Evolutionary conservation across 1,284 basidiomycete genomes (phyloP).

Genomic region (Melanopsichium pennsylvanicum): DNA sequence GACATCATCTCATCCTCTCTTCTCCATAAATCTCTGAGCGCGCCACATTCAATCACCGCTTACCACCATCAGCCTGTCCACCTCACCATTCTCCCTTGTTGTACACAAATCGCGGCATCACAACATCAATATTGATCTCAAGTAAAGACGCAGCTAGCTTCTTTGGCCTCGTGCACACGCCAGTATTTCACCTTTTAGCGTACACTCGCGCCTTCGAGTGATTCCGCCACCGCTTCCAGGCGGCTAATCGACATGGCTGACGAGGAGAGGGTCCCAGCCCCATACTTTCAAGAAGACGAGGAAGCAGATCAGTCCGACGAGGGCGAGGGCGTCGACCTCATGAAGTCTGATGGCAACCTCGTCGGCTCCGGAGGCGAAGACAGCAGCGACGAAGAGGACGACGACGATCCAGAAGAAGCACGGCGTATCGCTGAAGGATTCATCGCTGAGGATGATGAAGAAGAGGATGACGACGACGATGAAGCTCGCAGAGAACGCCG

Average conservation of each 20-base stretch:
- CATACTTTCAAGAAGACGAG: slow-evolving; percentile 50
- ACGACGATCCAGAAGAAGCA: slow-evolving; percentile 64
- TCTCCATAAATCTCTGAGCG: not conserved
- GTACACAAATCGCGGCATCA: not conserved
- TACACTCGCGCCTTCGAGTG: too few relatives aligned
- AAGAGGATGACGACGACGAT: slow-evolving; percentile 65
- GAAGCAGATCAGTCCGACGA: slow-evolving; percentile 47
- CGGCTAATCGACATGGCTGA: slow-evolving; percentile 24
- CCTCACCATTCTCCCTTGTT: not conserved
- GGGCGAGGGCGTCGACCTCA: slow-evolving; percentile 60
- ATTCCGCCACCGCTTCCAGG: not conserved
- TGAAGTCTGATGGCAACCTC: slow-evolving; percentile 57
- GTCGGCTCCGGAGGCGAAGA: slow-evolving; percentile 57
- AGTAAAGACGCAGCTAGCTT: not conserved
- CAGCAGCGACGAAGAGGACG: slow-evolving; percentile 61
- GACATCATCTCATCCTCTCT: not conserved
- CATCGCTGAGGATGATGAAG: slow-evolving; percentile 64
- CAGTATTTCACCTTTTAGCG: too few relatives aligned
- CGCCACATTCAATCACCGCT: not conserved
- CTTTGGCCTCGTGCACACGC: too few relatives aligned
- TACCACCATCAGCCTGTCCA: not conserved
- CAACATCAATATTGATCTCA: slow-evolving; percentile 1
- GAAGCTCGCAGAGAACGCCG: slow-evolving; percentile 75
- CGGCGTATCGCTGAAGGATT: slow-evolving; percentile 63
- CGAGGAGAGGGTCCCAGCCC: slow-evolving; percentile 37